Evolutionary conservation across 805 yeast genomes (phyloP).

Genomic region (Saccharomycopsis oosterbeekiorum): DNA sequence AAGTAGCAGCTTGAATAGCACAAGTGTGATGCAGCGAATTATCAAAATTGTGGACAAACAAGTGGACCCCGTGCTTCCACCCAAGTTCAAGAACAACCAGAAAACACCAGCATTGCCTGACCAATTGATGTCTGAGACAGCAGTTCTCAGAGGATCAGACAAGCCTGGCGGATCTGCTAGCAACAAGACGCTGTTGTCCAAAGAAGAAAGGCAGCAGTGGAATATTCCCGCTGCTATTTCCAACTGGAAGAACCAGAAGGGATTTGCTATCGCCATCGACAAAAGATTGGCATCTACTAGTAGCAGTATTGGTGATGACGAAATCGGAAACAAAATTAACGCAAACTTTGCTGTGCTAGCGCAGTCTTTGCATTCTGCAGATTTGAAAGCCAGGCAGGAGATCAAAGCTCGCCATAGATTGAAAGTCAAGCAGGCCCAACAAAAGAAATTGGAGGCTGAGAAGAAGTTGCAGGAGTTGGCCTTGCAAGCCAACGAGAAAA

Average conservation of each 20-base stretch:
- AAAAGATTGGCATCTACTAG: conserved; percentile 57
- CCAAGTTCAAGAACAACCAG: conserved; percentile 59
- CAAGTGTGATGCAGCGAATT: conserved; percentile 27
- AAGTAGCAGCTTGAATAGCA: not conserved
- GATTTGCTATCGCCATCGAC: conserved; percentile 74
- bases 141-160: conserved; percentile 52
- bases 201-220: conserved; percentile 74
- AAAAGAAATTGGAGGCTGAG: conserved; percentile 40
- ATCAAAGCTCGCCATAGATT: conserved; percentile 40
- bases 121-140: conserved; percentile 34
- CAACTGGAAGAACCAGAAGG: conserved; percentile 92
- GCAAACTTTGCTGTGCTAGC: conserved; percentile 55
- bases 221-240: conserved; percentile 85
- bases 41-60: conserved; percentile 59
- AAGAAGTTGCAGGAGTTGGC: conserved; percentile 43
- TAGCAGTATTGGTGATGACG: conserved; percentile 27
- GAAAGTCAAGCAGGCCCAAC: conserved; percentile 40
- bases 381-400: conserved; percentile 46
- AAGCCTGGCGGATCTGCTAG: conserved; percentile 41
- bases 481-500: conserved; percentile 31
- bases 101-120: conserved; percentile 56
- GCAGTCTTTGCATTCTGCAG: conserved; percentile 65
- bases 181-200: conserved; percentile 34
- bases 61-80: conserved; percentile 82
- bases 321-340: conserved; percentile 30